phyloP scores from a whole-genome alignment of 169 alveolate species.

The Amoebophrya sp. region DNA sequence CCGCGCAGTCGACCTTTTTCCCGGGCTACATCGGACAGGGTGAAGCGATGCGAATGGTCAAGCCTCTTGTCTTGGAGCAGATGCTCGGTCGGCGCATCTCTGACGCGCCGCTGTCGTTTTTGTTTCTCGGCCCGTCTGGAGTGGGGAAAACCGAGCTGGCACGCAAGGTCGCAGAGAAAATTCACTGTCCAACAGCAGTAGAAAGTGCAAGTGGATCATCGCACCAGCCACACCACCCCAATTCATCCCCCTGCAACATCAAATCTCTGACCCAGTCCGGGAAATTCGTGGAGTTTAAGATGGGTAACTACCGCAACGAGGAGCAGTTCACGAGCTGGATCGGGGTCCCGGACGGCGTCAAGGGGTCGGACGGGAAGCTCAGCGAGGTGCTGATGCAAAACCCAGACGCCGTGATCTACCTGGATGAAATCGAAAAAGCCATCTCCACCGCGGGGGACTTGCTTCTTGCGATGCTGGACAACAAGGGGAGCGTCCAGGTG shows the following conservation, averaged over 20 bases:
- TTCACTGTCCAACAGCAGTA: background rate
- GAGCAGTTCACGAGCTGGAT: background rate
- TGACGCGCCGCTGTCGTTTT: background rate
- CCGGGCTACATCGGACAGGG: background rate
- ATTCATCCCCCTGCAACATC: background rate
- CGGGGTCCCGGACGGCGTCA: background rate
- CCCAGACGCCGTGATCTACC: background rate
- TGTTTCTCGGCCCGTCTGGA: background rate
- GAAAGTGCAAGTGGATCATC: no score
- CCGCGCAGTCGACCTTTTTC: no score
- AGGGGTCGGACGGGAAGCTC: background rate
- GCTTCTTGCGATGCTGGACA: background rate
- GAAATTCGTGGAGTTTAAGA: background rate
- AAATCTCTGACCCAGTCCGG: background rate
- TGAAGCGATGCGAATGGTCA: background rate
- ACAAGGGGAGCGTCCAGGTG: background rate
- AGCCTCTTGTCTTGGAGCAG: background rate
- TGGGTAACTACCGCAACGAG: background rate
- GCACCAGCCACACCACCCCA: no score
- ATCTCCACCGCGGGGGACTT: background rate
- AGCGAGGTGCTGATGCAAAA: background rate
- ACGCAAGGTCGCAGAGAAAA: background rate
- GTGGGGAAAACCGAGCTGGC: background rate
- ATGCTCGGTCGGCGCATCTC: background rate
- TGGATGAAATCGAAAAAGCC: background rate